Base-by-base conservation (phyloP, 2,329 filamentous ascomycete species). In the Alternaria sp. region DNA sequence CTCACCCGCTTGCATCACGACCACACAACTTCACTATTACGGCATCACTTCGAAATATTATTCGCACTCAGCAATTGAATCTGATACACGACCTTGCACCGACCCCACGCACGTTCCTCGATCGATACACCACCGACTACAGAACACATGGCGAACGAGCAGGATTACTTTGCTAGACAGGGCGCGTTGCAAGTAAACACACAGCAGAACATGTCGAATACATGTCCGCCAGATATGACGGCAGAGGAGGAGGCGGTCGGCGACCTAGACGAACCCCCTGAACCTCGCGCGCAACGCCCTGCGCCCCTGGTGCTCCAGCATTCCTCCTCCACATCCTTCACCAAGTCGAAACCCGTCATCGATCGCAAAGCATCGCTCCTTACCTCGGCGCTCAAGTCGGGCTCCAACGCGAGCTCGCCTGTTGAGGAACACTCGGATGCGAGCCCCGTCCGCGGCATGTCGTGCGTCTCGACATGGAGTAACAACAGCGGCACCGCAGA, bases 191-290 rank as follows among this genome's bases (percentile, higher is more conserved):
- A 82, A 56, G 80, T 78, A 60, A 69, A 57, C 30, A 65, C 63
- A 8, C 69, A 66, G 19, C 68, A 66, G 26, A 76, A 71, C 60
- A 63, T 71, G 44, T 71, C 73, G n/a, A 72, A 71, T 45, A 68
- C 71, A 52, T 65, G 67, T 45, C 66, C 71, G 11, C 69, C 73
- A 40, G 60, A 67, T 55, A 69, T 70, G 67, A 60, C 69, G 15
- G 63, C 74, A 44, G 87, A 88, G 55, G 87, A 89, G 62, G 93
- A 97, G 60, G 79, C 89, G 70, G 82, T 86, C 62, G 87, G 91
- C 68, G 95, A 97, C 74, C 86, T 90, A 54, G 95, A 98, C 80
- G 95, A 98, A 80, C 94, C 94, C 54, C 93, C 94, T 73, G 94
- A 97, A 81, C 79, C 89, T 83, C 74, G 84, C 83, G 79, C 84